Evolutionary conservation across 495 filamentous ascomycete genomes (phyloP).

Genomic region (Neurospora cerealis): DNA sequence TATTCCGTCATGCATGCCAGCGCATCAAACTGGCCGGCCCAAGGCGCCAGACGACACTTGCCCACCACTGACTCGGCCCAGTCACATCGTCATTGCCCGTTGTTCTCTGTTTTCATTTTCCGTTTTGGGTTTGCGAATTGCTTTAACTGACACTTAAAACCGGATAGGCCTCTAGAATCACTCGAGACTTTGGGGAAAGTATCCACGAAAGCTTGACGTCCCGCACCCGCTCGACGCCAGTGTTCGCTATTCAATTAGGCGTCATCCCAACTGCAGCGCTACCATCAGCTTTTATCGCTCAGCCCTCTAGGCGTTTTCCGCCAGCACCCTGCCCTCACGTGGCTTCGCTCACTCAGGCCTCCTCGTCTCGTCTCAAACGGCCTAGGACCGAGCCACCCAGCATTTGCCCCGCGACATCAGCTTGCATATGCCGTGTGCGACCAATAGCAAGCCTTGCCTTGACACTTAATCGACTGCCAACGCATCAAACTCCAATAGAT

Average conservation of each 20-base stretch:
- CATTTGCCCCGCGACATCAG: slow-evolving; percentile 43
- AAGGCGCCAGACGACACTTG: slow-evolving; percentile 33
- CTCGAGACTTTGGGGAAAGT: not conserved
- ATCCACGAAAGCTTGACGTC: not conserved
- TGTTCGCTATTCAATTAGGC: not conserved
- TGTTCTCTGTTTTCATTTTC: not conserved
- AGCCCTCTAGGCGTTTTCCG: slow-evolving; percentile 6
- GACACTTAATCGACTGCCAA: slow-evolving; percentile 43
- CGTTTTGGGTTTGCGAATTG: not conserved
- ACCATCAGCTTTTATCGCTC: slow-evolving; percentile 1
- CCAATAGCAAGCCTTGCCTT: slow-evolving; percentile 39
- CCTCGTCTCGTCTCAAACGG: slow-evolving; percentile 13
- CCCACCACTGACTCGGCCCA: slow-evolving; percentile 27
- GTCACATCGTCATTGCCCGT: slow-evolving; percentile 21
- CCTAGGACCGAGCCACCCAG: slow-evolving; percentile 33
- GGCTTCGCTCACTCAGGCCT: slow-evolving; percentile 25
- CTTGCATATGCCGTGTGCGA: slow-evolving; percentile 49
- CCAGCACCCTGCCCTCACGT: slow-evolving; percentile 29
- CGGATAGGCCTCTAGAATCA: not conserved
- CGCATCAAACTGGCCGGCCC: slow-evolving; percentile 42
- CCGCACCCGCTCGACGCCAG: not conserved
- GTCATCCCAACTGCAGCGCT: not conserved
- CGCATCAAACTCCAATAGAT: slow-evolving; percentile 50
- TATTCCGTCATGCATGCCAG: slow-evolving; percentile 51
- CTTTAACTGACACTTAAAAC: not conserved